Evolutionary conservation across 2,329 filamentous ascomycete species (phyloP).

Genomic region (Verticillium albo-atrum): DNA sequence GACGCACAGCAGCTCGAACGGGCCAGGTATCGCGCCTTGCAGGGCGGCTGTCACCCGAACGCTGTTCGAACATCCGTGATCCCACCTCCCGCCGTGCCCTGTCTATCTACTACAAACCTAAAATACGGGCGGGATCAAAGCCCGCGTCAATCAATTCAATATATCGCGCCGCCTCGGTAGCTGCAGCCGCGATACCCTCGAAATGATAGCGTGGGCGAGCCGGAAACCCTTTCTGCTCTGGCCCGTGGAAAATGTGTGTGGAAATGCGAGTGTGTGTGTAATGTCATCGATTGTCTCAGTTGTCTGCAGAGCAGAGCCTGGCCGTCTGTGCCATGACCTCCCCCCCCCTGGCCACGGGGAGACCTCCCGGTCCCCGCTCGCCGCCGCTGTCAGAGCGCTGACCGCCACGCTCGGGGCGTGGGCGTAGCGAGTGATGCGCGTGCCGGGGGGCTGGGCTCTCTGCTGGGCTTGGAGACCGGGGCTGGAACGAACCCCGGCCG

Average conservation of each 20-base stretch:
- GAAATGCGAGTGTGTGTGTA: not conserved
- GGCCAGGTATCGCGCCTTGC: not conserved
- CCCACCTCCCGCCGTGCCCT: no score
- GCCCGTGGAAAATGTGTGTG: no score
- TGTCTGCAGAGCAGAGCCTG: not conserved
- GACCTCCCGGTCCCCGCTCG: not conserved
- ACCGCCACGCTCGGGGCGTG: not conserved
- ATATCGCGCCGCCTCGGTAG: no score
- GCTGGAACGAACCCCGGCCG: not conserved
- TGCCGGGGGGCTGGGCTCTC: not conserved
- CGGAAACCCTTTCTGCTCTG: no score
- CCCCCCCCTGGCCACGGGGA: not conserved
- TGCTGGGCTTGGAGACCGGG: no score
- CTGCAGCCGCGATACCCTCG: no score
- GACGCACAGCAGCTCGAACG: not conserved
- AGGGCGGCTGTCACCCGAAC: not conserved
- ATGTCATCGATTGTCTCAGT: not conserved
- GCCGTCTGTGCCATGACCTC: not conserved
- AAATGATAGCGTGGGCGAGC: no score
- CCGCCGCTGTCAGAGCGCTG: not conserved
- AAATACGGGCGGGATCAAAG: no score
- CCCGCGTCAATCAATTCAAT: no score
- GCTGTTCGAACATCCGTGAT: not conserved
- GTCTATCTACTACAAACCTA: no score
- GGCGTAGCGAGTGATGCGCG: not conserved